Base-by-base conservation (phyloP, 1,284 basidiomycete species). In the Prillingera fragicola region DNA sequence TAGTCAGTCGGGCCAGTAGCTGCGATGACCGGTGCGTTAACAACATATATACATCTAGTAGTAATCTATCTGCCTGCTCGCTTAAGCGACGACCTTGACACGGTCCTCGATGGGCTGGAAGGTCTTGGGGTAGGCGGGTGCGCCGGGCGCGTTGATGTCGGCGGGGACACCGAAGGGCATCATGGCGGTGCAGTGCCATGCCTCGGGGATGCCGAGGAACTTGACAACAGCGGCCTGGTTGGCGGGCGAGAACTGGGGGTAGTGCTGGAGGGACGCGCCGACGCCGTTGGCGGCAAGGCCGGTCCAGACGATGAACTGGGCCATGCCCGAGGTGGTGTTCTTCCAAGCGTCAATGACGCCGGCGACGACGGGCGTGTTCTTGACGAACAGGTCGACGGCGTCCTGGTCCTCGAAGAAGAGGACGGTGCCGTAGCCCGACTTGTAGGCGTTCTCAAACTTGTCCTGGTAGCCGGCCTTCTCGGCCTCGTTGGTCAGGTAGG, bases 331-430 rank as follows among this genome's bases (percentile, higher is more conserved):
- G 7, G 56, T 48, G 47, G 40, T 52, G 17, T 31, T 35, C 35
- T 35, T 35, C 47, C 48, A 55, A 24, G 24, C 22, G 13, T 41
- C 33, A 33, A 47, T 38, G n/a, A 26, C 24, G 3, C 23, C 24
- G 26, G 52, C 46, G 42, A 59, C 59, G 21, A 50, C 35, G 24
- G 73, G 72, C 62, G 74, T 72, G 39, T 66, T 60, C 31, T 57
- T 57, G 17, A 63, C 59, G 56, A 71, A 74, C 15, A 56, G 51
- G 14, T 74, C 69, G 42, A 73, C 57, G 5, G 66, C 67, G 23
- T 65, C 62, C 52, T 74, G 67, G 56, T 73, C 72, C 41, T 72
- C 70, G 50, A 72, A 76, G 61, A 77, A 72, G 34, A 75, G 50
- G 31, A 76, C 66, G 8, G 76, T 75, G 22, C 74, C 75, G 47